Conservation (phyloP, 2,329 filamentous ascomycete genomes). For the Phialophora expanda region DNA sequence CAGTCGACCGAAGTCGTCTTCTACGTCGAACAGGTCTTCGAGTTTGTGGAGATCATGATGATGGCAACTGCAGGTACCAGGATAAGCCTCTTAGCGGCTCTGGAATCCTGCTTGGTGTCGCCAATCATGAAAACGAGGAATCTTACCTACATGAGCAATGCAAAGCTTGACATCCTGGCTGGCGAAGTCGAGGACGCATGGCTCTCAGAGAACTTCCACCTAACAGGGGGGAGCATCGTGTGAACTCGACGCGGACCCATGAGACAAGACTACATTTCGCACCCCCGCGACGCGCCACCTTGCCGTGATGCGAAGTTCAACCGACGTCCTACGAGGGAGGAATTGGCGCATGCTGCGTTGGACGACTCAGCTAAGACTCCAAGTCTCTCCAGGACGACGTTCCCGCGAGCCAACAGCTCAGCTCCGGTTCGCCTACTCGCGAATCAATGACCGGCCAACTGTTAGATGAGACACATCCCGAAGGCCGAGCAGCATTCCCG, state of each 20-base stretch:
- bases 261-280: no score
- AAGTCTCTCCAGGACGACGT: no score
- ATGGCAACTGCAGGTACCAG: conserved; percentile 6
- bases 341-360: no score
- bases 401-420: no score
- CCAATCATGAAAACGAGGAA: neutral
- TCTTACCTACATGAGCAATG: conserved; percentile 1
- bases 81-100: conserved; percentile 4
- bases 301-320: no score
- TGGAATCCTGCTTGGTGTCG: conserved; percentile 19
- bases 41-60: conserved; percentile 22
- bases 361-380: no score
- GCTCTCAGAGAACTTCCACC: neutral
- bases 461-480: no score
- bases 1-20: neutral
- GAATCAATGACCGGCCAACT: no score
- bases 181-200: conserved; percentile 10
- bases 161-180: conserved; percentile 6
- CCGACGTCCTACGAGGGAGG: no score
- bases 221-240: neutral
- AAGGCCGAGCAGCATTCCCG: no score
- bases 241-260: neutral
- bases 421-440: no score
- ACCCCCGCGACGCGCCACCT: no score
- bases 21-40: conserved; percentile 22